phyloP scores from a whole-genome alignment of 768 basidiomycete species.

The Dioszegia crocea region DNA sequence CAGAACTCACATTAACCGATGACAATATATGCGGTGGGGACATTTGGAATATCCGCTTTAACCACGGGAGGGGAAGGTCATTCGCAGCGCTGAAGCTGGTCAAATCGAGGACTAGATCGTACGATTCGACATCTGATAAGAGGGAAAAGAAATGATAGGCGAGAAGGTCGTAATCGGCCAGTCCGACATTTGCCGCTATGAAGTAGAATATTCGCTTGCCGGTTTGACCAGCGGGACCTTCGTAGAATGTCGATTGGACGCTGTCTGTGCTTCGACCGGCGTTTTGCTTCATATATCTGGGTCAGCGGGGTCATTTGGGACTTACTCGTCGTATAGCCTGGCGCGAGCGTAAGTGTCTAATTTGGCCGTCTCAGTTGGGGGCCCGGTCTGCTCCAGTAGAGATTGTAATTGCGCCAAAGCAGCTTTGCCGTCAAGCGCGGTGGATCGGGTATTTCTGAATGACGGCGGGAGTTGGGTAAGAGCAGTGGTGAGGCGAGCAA shows the following conservation, averaged over 20 bases:
- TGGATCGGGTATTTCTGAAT: constrained; percentile 11
- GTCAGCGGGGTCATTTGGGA: constrained; percentile 7
- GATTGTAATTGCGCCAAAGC: constrained; percentile 18
- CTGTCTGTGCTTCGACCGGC: constrained; percentile 28
- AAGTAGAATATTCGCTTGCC: constrained; percentile 42
- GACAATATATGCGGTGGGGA: neutral
- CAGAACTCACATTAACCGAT: neutral
- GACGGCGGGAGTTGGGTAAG: constrained; percentile 15
- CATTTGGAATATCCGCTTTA: constrained; percentile 3
- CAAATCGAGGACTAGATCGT: constrained; percentile 39
- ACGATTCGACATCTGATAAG: constrained; percentile 34
- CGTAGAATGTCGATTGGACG: constrained; percentile 37
- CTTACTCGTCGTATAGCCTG: constrained; percentile 41
- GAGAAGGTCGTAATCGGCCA: constrained; percentile 39
- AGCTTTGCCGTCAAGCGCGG: constrained; percentile 27
- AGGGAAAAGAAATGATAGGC: constrained; percentile 38
- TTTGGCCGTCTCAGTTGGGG: constrained; percentile 17
- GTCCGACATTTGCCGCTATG: constrained; percentile 22
- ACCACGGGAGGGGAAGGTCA: constrained; percentile 28
- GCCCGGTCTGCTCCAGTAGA: constrained; percentile 24
- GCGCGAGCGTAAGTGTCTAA: constrained; percentile 22
- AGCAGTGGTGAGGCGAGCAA: constrained; percentile 18
- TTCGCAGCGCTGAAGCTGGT: constrained; percentile 32
- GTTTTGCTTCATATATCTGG: constrained; percentile 37
- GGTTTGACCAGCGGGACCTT: constrained; percentile 40